Evolutionary conservation across 2,329 filamentous ascomycete species (phyloP).

Genomic region (Talaromyces pinophilus): DNA sequence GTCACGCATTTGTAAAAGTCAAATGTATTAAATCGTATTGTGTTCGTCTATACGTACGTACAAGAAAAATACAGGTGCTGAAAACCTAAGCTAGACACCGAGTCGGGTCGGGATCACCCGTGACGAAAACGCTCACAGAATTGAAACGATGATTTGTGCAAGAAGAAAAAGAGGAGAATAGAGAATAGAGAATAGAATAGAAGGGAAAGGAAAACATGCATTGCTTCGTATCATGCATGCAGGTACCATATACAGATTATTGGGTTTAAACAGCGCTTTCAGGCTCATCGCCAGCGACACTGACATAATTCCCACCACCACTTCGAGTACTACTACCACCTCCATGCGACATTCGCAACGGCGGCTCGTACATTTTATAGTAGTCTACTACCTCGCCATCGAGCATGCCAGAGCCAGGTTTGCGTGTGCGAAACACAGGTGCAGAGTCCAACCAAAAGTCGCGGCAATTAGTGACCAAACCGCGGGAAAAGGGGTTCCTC

Average conservation of each 20-base stretch:
- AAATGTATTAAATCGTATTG: constrained; percentile 4
- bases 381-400: constrained; percentile 83
- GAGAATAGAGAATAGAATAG: not conserved
- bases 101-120: not conserved
- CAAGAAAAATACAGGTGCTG: not conserved
- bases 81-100: not conserved
- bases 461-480: constrained; percentile 82
- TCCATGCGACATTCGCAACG: constrained; percentile 61
- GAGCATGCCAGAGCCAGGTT: constrained; percentile 73
- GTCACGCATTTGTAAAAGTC: not conserved
- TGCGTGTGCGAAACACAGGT: constrained; percentile 73
- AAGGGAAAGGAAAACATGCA: not conserved
- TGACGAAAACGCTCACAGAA: constrained; percentile 11
- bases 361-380: constrained; percentile 83
- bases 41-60: not conserved
- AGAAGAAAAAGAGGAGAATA: not conserved
- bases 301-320: constrained; percentile 59
- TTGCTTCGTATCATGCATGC: constrained; percentile 5
- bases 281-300: constrained; percentile 44
- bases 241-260: not conserved
- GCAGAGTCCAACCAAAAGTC: constrained; percentile 96
- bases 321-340: constrained; percentile 41
- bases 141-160: not conserved
- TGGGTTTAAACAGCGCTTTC: constrained; percentile 33
- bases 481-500: constrained; percentile 81